Evolutionary conservation across 306 rosid genomes (phyloP).

Genomic region (Datisca glomerata): DNA sequence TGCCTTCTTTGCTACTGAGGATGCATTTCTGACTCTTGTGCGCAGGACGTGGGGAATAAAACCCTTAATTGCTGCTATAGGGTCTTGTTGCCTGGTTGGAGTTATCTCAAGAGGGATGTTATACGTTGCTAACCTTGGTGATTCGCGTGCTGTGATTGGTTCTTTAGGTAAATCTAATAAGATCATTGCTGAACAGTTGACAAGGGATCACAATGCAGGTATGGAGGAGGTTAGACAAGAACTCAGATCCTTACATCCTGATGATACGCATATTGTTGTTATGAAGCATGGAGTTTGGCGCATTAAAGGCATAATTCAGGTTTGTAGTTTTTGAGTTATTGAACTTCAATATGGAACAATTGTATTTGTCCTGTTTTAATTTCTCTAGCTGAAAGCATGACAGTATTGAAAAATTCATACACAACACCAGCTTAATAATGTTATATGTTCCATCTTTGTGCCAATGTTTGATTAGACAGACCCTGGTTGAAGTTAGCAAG

Average conservation of each 20-base stretch:
- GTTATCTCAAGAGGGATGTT: conserved; percentile 66
- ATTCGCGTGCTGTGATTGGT: conserved; percentile 80
- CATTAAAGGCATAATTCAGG: conserved; percentile 94
- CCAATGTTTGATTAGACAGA: no score
- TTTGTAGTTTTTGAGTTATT: no score
- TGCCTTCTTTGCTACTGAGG: conserved; percentile 80
- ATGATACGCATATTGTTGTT: conserved; percentile 68
- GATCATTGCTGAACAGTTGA: conserved; percentile 67
- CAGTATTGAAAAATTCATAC: no score
- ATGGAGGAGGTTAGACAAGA: conserved; percentile 71
- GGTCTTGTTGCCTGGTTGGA: conserved; percentile 85
- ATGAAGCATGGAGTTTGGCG: conserved; percentile 90
- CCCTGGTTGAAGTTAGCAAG: no score
- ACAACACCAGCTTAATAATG: no score
- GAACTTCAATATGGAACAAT: no score
- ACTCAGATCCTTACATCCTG: conserved; percentile 62
- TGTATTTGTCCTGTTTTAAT: no score
- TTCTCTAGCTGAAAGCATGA: no score
- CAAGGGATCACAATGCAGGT: conserved; percentile 73
- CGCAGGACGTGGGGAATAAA: conserved; percentile 60
- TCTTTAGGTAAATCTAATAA: conserved; percentile 47
- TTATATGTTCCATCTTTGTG: no score
- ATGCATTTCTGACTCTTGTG: conserved; percentile 73
- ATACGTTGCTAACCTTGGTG: conserved; percentile 69
- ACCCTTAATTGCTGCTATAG: conserved; percentile 70